Evolutionary conservation across 306 rosid genomes (phyloP).

Genomic region (Canavalia gladiata): DNA sequence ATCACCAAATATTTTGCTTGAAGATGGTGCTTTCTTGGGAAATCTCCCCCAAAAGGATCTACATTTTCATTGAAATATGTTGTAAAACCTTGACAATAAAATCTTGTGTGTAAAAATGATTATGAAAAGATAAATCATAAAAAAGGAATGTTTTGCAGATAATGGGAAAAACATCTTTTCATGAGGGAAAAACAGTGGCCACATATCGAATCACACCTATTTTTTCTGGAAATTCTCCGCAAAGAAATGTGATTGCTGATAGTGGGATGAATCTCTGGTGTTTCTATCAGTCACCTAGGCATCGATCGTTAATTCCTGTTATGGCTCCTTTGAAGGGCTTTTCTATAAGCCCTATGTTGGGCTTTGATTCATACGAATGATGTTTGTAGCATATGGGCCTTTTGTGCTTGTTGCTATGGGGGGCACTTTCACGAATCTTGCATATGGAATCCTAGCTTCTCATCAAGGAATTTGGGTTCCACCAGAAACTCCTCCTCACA

Average conservation of each 20-base stretch:
- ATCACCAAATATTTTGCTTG: constrained; percentile 74
- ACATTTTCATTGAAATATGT: constrained; percentile 50
- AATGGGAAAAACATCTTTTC: constrained; percentile 68
- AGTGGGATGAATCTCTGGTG: constrained; percentile 59
- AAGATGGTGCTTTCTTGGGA: constrained; percentile 63
- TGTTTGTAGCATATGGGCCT: constrained; percentile 67
- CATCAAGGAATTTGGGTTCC: constrained; percentile 60
- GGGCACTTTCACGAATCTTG: constrained; percentile 57
- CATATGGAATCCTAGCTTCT: constrained; percentile 60
- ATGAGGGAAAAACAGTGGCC: constrained; percentile 55
- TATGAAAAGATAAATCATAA: constrained; percentile 61
- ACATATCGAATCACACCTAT: constrained; percentile 55
- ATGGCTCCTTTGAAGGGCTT: constrained; percentile 88
- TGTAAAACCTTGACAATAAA: constrained; percentile 44
- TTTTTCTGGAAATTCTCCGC: constrained; percentile 52
- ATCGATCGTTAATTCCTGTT: constrained; percentile 81
- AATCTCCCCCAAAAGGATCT: constrained; percentile 56
- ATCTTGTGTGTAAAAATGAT: constrained; percentile 47
- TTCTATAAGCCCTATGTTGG: constrained; percentile 79
- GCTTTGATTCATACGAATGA: constrained; percentile 58
- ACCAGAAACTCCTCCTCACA: constrained; percentile 49
- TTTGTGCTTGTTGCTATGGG: constrained; percentile 54
- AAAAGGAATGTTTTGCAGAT: constrained; percentile 73
- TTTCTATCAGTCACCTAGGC: constrained; percentile 70
- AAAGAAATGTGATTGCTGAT: constrained; percentile 48